Evolutionary conservation across 768 basidiomycete genomes (phyloP), one percentile per base, ranked within the genome.

Genomic region (Amanita jacksonii): DNA sequence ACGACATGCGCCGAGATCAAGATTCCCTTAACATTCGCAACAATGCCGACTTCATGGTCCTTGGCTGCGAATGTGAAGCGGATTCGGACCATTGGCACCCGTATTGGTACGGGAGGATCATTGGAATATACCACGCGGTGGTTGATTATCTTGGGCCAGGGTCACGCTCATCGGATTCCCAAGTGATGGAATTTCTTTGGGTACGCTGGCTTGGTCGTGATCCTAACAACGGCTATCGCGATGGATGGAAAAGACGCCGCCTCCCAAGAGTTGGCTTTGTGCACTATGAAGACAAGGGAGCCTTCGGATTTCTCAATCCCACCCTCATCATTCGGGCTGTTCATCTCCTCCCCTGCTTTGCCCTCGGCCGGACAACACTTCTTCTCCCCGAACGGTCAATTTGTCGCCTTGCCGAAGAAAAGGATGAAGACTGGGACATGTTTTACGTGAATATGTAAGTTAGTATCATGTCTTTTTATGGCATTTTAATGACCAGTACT

Each of bases 21-120:
- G 64, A 67, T 41, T 38, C 57, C 0, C 43, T 74, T 22, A 68
- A 71, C 22, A 57, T 63, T 1, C n/a, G 52, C 0, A 61, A 53
- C 0, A 58, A 67, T 10, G 43, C 37, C 3, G 43, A 45, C 15
- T 10, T 37, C 15, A 38, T 37, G 43, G 16, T 32, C 4, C 18
- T 37, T 18, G 23, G 13, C 5, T 10, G 19, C 16, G 43, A 45
- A 30, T 13, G 27, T 13, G 22, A 34, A 0, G 45, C 19, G 0
- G 15, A 41, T 10, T 5, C 18, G 18, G n/a, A 47, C 49, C 3
- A n/a, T n/a, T n/a, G n/a, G n/a, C 40, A 61, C 41, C 63, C 66
- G 0, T 54, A 56, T 43, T 53, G 58, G 60, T 69, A 69, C 54
- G 51, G 58, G 19, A 8, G 59, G 30, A 41, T 62, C 16, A 38